phyloP scores from a whole-genome alignment of 1,284 basidiomycete genomes.

The Entoloma clypeatum region DNA sequence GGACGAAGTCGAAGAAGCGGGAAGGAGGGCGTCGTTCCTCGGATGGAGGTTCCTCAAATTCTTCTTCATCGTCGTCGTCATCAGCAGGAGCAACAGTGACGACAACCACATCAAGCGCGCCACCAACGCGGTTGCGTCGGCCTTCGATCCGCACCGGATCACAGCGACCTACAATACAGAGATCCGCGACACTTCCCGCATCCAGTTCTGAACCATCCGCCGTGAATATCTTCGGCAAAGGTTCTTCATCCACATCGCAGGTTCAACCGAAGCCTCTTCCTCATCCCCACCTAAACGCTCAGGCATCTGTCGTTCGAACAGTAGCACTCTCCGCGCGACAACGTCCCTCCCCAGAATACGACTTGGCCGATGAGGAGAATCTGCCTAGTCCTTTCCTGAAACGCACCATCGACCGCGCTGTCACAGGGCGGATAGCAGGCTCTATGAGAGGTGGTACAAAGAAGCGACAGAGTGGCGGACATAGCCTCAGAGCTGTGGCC shows the following conservation, averaged over 20 bases:
- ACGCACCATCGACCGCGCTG: slow-evolving; percentile 38
- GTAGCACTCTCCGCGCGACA: slow-evolving; percentile 25
- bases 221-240: slow-evolving; percentile 20
- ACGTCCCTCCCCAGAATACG: slow-evolving; percentile 45
- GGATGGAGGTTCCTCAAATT: slow-evolving; percentile 13
- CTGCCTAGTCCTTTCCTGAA: slow-evolving; percentile 81
- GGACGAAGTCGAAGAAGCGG: slow-evolving; percentile 18
- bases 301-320: slow-evolving; percentile 19
- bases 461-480: slow-evolving; percentile 47
- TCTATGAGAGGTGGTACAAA: slow-evolving; percentile 16
- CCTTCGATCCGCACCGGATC: slow-evolving; percentile 39
- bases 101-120: slow-evolving; percentile 18
- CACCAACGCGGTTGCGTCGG: slow-evolving; percentile 39
- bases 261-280: slow-evolving; percentile 31
- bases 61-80: too few species aligned
- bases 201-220: slow-evolving; percentile 19
- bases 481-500: slow-evolving; percentile 56
- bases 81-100: slow-evolving; percentile 12
- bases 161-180: slow-evolving; percentile 19
- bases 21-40: slow-evolving; percentile 18
- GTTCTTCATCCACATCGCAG: slow-evolving; percentile 16
- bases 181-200: slow-evolving; percentile 19
- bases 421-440: slow-evolving; percentile 10
- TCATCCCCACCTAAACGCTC: slow-evolving; percentile 35
- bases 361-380: slow-evolving; percentile 76